These are phyloP conservation scores for Botrytis elliptica DNA, from an alignment of 2,329 filamentous ascomycete genomes.

Conservation along the genomic window DNA sequence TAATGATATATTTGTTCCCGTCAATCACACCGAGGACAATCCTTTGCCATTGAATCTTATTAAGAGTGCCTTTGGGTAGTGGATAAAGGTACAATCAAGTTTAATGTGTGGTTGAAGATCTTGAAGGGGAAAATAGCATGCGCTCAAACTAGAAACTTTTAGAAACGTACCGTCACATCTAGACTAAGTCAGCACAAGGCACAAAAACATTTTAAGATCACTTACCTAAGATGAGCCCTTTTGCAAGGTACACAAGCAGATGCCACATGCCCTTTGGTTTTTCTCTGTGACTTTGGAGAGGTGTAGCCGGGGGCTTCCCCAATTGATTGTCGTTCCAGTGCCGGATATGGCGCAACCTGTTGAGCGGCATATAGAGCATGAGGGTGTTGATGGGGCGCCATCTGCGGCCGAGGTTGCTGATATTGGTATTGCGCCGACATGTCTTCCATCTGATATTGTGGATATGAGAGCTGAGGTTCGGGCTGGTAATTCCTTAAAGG, in stretches of 20 bases:
- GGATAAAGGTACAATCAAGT: background rate
- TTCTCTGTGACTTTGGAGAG: conserved; percentile 62
- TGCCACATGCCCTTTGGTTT: conserved; percentile 78
- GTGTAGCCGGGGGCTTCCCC: conserved; percentile 50
- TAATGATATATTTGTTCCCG: background rate
- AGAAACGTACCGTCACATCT: conserved; percentile 64
- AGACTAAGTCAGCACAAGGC: conserved; percentile 39
- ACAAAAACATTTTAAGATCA: conserved; percentile 19
- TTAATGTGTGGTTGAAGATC: background rate
- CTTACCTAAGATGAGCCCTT: conserved; percentile 70
- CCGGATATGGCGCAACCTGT: conserved; percentile 30
- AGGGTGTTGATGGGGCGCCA: conserved; percentile 31
- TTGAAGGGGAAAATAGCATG: conserved; percentile 22
- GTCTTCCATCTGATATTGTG: conserved; percentile 33
- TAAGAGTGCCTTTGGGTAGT: background rate
- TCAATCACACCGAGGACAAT: background rate
- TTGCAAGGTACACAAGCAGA: conserved; percentile 86
- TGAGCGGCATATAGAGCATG: conserved; percentile 30
- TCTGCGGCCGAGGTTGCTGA: conserved; percentile 26
- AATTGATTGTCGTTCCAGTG: conserved; percentile 39
- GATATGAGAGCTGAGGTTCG: conserved; percentile 37
- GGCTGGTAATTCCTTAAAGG: conserved; percentile 43
- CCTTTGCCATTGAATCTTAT: background rate
- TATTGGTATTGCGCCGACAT: conserved; percentile 31
- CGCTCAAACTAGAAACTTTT: background rate